A percentile compares a stretch with the other conserved stretches of the same genome.
Conservation (phyloP, 2,329 filamentous ascomycete species). For the Xylariaceae sp. region DNA sequence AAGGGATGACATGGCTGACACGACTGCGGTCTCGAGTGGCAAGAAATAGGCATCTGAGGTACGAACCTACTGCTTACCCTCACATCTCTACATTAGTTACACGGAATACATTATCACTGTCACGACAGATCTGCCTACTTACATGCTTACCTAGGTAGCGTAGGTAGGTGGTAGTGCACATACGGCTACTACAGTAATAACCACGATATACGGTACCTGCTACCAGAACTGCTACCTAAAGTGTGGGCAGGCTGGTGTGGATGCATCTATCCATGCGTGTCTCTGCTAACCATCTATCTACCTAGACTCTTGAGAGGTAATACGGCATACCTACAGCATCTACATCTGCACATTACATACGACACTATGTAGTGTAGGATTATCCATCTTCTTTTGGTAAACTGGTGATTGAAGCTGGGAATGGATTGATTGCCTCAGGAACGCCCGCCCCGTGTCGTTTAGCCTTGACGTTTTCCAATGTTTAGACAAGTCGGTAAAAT, state of each 20-base stretch:
- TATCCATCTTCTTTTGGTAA: not conserved
- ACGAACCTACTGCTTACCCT: not conserved
- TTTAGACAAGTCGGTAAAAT: not conserved
- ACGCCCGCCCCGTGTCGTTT: not conserved
- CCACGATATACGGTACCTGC: constrained; percentile 5
- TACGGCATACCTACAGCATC: not conserved
- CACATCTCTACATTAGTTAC: not conserved
- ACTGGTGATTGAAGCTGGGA: constrained; percentile 1
- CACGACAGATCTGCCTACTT: not conserved
- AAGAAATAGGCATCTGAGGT: not conserved
- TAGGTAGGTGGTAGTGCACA: no score
- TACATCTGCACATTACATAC: not conserved
- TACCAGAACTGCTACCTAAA: no score
- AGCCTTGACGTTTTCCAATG: not conserved
- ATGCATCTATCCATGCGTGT: constrained; percentile 15
- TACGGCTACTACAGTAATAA: not conserved
- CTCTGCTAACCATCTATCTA: constrained; percentile 4
- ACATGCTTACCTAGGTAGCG: not conserved
- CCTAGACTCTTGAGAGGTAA: constrained; percentile 3
- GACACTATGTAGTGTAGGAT: not conserved
- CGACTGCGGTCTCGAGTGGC: not conserved
- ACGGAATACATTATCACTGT: no score
- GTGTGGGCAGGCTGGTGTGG: constrained; percentile 1
- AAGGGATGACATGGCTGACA: not conserved
- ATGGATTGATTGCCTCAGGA: constrained; percentile 2